phyloP scores from a whole-genome alignment of 257 asterid genomes.

The Avicennia marina region DNA sequence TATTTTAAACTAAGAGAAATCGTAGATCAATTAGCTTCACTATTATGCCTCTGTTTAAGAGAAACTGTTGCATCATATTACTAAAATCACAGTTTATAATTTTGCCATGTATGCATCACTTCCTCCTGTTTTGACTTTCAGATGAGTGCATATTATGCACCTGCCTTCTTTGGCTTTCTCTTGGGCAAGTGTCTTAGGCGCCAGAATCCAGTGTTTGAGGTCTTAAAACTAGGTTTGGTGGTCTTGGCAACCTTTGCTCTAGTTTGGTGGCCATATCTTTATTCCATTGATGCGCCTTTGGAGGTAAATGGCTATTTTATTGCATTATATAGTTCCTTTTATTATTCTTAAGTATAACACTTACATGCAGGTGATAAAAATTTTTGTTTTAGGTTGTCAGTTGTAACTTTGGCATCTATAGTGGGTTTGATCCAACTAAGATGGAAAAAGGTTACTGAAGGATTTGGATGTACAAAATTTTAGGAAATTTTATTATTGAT shows the following conservation, averaged over 20 bases:
- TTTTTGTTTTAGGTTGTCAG: neutral
- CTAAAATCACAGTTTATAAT: no score
- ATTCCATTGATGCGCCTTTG: constrained; percentile 58
- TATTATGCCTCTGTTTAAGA: constrained; percentile 2
- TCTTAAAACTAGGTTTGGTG: constrained; percentile 68
- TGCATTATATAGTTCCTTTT: constrained; percentile 6
- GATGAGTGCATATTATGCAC: constrained; percentile 97
- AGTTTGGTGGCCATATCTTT: constrained; percentile 89
- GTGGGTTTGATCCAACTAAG: no score
- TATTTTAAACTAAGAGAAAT: neutral
- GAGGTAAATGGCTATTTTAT: constrained; percentile 44
- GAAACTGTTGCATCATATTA: neutral
- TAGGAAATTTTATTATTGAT: neutral
- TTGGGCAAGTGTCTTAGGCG: constrained; percentile 83
- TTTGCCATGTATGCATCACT: neutral
- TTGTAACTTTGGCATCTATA: no score
- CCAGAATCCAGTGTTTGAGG: constrained; percentile 49
- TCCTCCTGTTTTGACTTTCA: constrained; percentile 27
- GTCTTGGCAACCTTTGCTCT: constrained; percentile 83
- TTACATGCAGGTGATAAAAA: neutral
- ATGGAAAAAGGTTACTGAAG: no score
- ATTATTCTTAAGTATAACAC: neutral
- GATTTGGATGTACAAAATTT: constrained; percentile 10
- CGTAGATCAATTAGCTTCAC: constrained; percentile 5
- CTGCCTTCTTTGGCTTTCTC: constrained; percentile 87